A percentile compares a stretch with the other conserved stretches of the same genome.
Conservation (phyloP, 2,329 filamentous ascomycete genomes). For the Zasmidium cellare region DNA sequence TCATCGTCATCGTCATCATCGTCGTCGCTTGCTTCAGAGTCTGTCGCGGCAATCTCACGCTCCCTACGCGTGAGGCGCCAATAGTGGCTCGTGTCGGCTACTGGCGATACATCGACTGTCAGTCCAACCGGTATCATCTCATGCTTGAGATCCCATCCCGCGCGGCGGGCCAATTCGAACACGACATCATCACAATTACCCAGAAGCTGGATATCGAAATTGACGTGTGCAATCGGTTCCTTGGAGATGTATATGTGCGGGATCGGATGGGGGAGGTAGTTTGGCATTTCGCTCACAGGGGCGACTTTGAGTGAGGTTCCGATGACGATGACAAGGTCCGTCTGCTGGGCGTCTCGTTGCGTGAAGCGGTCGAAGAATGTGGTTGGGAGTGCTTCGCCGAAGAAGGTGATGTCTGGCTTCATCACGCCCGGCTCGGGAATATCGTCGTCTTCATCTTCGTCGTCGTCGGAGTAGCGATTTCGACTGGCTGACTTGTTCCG, state of each 20-base stretch:
- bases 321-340: slow-evolving; percentile 92
- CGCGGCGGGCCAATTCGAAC: slow-evolving; percentile 76
- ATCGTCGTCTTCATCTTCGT: slow-evolving; percentile 62
- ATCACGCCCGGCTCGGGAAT: slow-evolving; percentile 75
- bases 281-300: slow-evolving; percentile 80
- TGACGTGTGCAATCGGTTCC: slow-evolving; percentile 78
- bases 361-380: slow-evolving; percentile 79
- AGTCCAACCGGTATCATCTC: slow-evolving; percentile 70
- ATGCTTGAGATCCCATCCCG: slow-evolving; percentile 74
- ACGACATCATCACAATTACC: slow-evolving; percentile 93
- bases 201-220: slow-evolving; percentile 95
- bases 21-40: background rate
- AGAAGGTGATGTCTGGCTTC: slow-evolving; percentile 98
- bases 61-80: slow-evolving; percentile 9
- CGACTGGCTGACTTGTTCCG: slow-evolving; percentile 30
- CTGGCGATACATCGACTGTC: slow-evolving; percentile 12
- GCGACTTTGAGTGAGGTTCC: slow-evolving; percentile 95
- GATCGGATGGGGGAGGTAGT: slow-evolving; percentile 31
- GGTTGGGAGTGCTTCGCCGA: slow-evolving; percentile 84
- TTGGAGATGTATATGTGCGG: slow-evolving; percentile 38
- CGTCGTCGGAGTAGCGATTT: slow-evolving; percentile 54
- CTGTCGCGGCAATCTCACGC: background rate
- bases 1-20: background rate
- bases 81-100: slow-evolving; percentile 10
- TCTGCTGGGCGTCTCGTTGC: slow-evolving; percentile 74